These are phyloP conservation scores for Aspergillus asperescens DNA, from an alignment of 495 filamentous ascomycete genomes.

Conservation along the genomic window DNA sequence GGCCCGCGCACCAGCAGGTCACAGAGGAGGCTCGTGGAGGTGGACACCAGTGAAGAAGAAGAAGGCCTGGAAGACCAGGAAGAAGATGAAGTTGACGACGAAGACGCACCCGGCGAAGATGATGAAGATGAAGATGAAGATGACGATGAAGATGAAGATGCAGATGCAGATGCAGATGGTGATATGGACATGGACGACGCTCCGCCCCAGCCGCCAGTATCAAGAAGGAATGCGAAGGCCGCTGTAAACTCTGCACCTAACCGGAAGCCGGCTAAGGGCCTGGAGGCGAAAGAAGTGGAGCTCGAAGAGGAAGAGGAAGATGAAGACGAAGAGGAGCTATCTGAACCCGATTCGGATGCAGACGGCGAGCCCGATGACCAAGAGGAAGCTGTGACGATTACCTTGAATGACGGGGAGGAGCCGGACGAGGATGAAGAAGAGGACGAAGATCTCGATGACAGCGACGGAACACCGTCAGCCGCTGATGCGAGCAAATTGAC, in stretches of 20 bases:
- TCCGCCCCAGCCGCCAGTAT: constrained; percentile 36
- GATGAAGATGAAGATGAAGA: constrained; percentile 54
- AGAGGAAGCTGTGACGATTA: constrained; percentile 41
- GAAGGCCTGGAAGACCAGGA: constrained; percentile 47
- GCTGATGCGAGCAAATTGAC: constrained; percentile 77
- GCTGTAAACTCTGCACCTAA: constrained; percentile 26
- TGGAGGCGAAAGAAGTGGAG: constrained; percentile 58
- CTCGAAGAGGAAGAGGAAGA: constrained; percentile 47
- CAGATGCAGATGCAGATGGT: constrained; percentile 51
- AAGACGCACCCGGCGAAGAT: constrained; percentile 43
- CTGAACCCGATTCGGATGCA: constrained; percentile 47
- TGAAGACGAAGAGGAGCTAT: constrained; percentile 52
- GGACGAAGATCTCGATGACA: constrained; percentile 62
- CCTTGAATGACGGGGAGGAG: constrained; percentile 38
- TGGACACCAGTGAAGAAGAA: constrained; percentile 54
- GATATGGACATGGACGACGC: constrained; percentile 55
- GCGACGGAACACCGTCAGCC: constrained; percentile 49
- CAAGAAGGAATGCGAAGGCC: constrained; percentile 29
- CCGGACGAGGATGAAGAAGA: constrained; percentile 56
- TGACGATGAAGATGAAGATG: constrained; percentile 51
- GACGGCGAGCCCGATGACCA: constrained; percentile 48
- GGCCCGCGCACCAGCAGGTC: constrained; percentile 59
- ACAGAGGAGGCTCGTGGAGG: constrained; percentile 64
- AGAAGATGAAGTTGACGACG: constrained; percentile 48
- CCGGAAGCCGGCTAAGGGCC: constrained; percentile 40